Conservation (phyloP, 129 eudicot genomes). For the Chrysanthemum makinoi region DNA sequence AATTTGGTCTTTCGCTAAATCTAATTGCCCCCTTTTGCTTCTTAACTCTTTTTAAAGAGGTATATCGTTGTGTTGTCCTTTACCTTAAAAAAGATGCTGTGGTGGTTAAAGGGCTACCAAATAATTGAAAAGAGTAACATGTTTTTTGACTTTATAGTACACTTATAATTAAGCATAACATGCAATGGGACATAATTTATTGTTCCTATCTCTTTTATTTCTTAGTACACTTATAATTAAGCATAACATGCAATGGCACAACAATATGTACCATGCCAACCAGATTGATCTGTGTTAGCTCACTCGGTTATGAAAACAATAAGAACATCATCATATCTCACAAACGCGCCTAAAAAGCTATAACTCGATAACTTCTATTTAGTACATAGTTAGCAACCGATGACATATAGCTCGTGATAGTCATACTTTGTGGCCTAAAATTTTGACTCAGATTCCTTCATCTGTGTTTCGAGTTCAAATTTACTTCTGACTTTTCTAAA, state of each 20-base stretch:
- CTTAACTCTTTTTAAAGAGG: neutral
- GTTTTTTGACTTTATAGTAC: constrained; percentile 1
- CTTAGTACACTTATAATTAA: neutral
- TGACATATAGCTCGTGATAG: too few relatives aligned
- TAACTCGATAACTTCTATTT: too few relatives aligned
- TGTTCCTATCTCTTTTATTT: neutral
- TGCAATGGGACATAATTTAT: constrained; percentile 3
- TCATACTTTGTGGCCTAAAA: too few relatives aligned
- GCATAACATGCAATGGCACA: constrained; percentile 14
- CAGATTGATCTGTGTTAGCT: too few relatives aligned
- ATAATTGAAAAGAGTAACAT: neutral
- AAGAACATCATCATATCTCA: too few relatives aligned
- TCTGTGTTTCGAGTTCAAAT: too few relatives aligned
- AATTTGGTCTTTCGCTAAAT: too few relatives aligned
- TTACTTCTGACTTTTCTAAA: too few relatives aligned
- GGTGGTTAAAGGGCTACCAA: constrained; percentile 15
- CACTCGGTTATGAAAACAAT: too few relatives aligned
- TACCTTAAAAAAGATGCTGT: neutral
- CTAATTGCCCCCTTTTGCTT: neutral
- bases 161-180: constrained; percentile 5
- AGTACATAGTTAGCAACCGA: too few relatives aligned
- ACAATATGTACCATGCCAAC: neutral
- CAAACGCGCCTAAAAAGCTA: too few relatives aligned
- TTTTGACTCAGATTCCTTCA: too few relatives aligned
- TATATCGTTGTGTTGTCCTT: neutral